phyloP scores from a whole-genome alignment of 805 yeast species.

The Grigorovia humatica region DNA sequence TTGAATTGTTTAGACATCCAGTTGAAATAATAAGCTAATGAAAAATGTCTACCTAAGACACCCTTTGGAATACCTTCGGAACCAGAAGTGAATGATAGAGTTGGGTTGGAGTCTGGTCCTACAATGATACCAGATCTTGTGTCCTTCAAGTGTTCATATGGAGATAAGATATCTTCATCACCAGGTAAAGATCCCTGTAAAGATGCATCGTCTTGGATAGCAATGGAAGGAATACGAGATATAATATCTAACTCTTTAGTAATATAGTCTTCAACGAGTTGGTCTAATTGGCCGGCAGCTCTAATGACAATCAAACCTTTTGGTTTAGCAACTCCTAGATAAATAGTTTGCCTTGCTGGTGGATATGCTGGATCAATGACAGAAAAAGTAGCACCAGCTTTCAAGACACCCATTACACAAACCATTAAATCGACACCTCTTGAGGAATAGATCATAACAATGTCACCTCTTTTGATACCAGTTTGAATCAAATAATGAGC shows the following conservation, averaged over 20 bases:
- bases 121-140: conserved; percentile 78
- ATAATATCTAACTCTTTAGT: conserved; percentile 59
- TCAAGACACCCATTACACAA: conserved; percentile 94
- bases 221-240: conserved; percentile 66
- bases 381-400: conserved; percentile 97
- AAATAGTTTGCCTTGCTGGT: conserved; percentile 92
- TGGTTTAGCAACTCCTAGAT: conserved; percentile 89
- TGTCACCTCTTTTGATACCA: conserved; percentile 85
- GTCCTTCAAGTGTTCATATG: conserved; percentile 37
- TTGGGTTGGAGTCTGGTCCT: conserved; percentile 97
- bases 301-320: conserved; percentile 79
- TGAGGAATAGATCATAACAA: conserved; percentile 95
- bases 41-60: conserved; percentile 94
- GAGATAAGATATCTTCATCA: conserved; percentile 39
- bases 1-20: conserved; percentile 93
- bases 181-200: conserved; percentile 42
- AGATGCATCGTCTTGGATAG: conserved; percentile 65
- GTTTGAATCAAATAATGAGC: conserved; percentile 76
- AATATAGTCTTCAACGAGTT: conserved; percentile 70
- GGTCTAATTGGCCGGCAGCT: conserved; percentile 78
- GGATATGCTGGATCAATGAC: conserved; percentile 99
- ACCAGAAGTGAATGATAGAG: conserved; percentile 93
- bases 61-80: conserved; percentile 99
- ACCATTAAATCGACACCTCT: conserved; percentile 96
- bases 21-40: conserved; percentile 93